phyloP scores from a whole-genome alignment of 1,284 basidiomycete species.

The Pyrrhoderma lamaoense region DNA sequence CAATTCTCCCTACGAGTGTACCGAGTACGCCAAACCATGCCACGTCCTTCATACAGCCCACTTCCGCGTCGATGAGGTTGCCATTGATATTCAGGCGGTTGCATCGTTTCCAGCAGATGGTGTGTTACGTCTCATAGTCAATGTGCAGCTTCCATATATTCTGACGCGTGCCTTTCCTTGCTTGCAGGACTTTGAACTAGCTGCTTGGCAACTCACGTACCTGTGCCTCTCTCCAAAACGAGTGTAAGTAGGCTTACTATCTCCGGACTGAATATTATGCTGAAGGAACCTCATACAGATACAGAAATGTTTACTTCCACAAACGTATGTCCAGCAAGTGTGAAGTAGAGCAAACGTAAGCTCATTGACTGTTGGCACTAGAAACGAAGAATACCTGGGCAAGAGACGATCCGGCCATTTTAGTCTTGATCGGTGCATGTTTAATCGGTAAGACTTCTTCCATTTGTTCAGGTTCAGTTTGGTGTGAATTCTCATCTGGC shows the following conservation, averaged over 20 bases:
- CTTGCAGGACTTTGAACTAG: conserved; percentile 85
- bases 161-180: conserved; percentile 4
- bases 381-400: conserved; percentile 99
- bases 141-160: background rate
- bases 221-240: conserved; percentile 82
- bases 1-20: conserved; percentile 46
- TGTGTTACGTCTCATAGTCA: conserved; percentile 28
- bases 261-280: conserved; percentile 1
- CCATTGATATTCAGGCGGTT: conserved; percentile 74
- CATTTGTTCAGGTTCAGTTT: background rate
- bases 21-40: conserved; percentile 31
- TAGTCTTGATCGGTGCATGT: conserved; percentile 75
- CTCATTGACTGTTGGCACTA: conserved; percentile 23
- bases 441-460: conserved; percentile 51
- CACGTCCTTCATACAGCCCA: conserved; percentile 30
- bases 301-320: conserved; percentile 88
- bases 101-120: conserved; percentile 82
- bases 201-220: conserved; percentile 90
- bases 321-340: conserved; percentile 51
- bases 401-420: conserved; percentile 89
- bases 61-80: conserved; percentile 44
- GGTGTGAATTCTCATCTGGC: conserved; percentile 1
- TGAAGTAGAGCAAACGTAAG: background rate
- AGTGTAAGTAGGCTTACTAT: conserved; percentile 57
- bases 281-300: conserved; percentile 36